Evolutionary conservation across 163 green algal genomes (phyloP), one percentile per base, ranked within the genome.

Genomic region (Scenedesmus sp.): DNA sequence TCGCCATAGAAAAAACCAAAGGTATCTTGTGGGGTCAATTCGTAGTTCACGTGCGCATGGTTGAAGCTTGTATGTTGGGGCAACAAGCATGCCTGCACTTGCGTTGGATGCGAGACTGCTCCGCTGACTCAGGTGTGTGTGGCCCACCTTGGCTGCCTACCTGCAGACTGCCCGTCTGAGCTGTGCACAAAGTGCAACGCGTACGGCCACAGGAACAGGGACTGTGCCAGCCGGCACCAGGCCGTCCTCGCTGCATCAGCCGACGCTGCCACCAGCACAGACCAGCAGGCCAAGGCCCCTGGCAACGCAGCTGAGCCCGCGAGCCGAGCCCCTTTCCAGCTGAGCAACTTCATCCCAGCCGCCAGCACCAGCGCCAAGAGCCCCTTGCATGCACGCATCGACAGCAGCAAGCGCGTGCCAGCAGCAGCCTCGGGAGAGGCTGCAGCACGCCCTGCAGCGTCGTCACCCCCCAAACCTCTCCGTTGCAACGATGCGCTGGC

Each of bases 151-250:
- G 30, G 56, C 20, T 70, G 2, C 22, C 20, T 6, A 18, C 30
- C 65, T 76, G 65, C 65, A 76, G 65, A 76, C 65, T 76, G 65
- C 65, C 65, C 65, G 5, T 40, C 65, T 1, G 30, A 76, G 30
- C 65, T 76, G 30, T 76, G 65, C 65, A 76, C 65, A 40, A 76
- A 40, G 65, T 76, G 65, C 65, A 76, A 76, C 65, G 65, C 65
- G 30, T 76, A 76, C 30, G 65, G 65, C 30, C 65, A 76, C 65
- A 76, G 65, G 65, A 76, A 2, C 30, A 76, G 30, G 18, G 65
- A 40, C 65, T 76, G 65, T 18, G 65, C 37, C 30, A 76, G 30
- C 24, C 65, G 65, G 30, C 18, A 76, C 65, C 65, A 76, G 30
- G 30, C 65, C 3, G 65, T 40, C 30, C 26, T 76, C 30, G 65